A percentile compares a stretch with the other conserved stretches of the same genome.
phyloP scores from a whole-genome alignment of 1,284 basidiomycete species.

The Apiotrichum veenhuisii region DNA sequence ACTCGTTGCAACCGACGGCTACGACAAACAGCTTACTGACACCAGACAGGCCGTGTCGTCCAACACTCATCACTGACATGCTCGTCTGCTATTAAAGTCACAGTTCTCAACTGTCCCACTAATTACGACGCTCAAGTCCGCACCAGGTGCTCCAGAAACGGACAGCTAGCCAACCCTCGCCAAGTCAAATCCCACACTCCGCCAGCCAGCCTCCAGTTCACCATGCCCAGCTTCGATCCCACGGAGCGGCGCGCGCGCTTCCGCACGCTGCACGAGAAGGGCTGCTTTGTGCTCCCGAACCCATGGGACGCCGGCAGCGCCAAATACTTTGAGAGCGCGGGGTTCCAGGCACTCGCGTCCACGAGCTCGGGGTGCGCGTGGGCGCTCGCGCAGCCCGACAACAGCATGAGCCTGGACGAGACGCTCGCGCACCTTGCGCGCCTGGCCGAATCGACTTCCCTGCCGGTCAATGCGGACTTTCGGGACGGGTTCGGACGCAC shows the following conservation, averaged over 20 bases:
- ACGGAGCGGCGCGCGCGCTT: slow-evolving; percentile 4
- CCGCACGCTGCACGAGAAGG: slow-evolving; percentile 5
- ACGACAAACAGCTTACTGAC: no score
- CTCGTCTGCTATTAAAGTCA: no score
- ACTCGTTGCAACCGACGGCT: no score
- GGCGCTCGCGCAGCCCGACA: not conserved
- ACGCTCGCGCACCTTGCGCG: not conserved
- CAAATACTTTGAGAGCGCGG: not conserved
- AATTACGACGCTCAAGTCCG: no score
- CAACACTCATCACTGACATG: no score
- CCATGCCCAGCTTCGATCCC: not conserved
- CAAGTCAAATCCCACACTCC: no score
- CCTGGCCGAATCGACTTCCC: not conserved
- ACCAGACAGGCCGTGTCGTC: no score
- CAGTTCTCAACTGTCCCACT: no score
- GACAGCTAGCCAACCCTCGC: no score
- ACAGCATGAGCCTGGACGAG: not conserved
- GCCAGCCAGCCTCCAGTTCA: no score
- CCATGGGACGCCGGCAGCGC: slow-evolving; percentile 7
- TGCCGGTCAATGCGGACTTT: slow-evolving; percentile 12
- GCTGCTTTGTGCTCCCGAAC: slow-evolving; percentile 8
- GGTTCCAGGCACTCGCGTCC: slow-evolving; percentile 6
- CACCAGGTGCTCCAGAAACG: no score
- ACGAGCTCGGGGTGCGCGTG: slow-evolving; percentile 3
- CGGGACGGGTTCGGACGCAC: slow-evolving; percentile 8